Percentiles rank a stretch among this genome's conserved stretches.
These are phyloP conservation scores for Penicillium vulpinum DNA, from an alignment of 2,329 filamentous ascomycete genomes.

Conservation along the genomic window DNA sequence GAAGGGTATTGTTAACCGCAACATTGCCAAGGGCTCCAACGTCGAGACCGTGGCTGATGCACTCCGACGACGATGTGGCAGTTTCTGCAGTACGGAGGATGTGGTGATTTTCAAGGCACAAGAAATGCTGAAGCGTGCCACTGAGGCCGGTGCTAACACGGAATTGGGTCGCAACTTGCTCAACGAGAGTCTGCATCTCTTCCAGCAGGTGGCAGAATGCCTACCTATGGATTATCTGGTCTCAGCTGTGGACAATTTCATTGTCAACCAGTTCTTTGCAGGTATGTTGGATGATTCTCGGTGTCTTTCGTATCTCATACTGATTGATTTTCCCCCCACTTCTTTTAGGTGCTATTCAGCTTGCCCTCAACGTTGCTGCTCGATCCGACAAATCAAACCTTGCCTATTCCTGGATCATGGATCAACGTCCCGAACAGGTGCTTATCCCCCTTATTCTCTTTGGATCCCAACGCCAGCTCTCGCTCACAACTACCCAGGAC, in stretches of 20 bases:
- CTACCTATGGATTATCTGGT: slow-evolving; percentile 79
- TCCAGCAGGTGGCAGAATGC: slow-evolving; percentile 82
- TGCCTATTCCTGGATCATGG: slow-evolving; percentile 82
- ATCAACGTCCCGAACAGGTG: slow-evolving; percentile 67
- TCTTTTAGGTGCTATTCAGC: slow-evolving; percentile 69
- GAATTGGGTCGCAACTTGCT: slow-evolving; percentile 76
- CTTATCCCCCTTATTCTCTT: slow-evolving; percentile 12
- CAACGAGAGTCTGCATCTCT: slow-evolving; percentile 84
- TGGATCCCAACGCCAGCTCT: slow-evolving; percentile 15
- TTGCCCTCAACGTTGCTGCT: slow-evolving; percentile 78
- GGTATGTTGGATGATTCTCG: slow-evolving; percentile 43
- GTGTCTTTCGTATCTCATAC: slow-evolving; percentile 6
- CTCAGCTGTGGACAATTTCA: slow-evolving; percentile 75
- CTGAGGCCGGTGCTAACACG: slow-evolving; percentile 72
- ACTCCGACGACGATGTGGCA: slow-evolving; percentile 86
- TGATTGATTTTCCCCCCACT: background rate
- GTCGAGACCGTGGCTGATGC: slow-evolving; percentile 97
- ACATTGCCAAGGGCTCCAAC: slow-evolving; percentile 94
- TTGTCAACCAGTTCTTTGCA: slow-evolving; percentile 82
- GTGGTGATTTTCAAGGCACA: slow-evolving; percentile 98
- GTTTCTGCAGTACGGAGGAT: slow-evolving; percentile 96
- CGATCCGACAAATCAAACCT: slow-evolving; percentile 85
- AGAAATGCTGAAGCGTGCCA: slow-evolving; percentile 85
- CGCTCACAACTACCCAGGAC: slow-evolving; percentile 51
- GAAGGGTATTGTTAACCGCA: slow-evolving; percentile 96